phyloP scores from a whole-genome alignment of 768 basidiomycete genomes.

The Pleurotus djamor region DNA sequence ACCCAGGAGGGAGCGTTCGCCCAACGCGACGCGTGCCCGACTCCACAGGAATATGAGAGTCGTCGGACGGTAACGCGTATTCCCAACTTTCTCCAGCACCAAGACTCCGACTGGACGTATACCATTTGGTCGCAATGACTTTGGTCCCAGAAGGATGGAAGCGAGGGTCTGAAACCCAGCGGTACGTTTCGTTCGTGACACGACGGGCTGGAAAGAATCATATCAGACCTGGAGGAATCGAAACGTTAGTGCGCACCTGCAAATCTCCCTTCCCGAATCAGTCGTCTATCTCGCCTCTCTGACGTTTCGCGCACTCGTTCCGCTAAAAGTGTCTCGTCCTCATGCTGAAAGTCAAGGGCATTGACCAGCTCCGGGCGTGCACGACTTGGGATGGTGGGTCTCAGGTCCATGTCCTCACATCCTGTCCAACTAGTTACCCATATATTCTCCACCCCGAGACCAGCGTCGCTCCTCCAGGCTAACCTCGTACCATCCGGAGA shows the following conservation, averaged over 20 bases:
- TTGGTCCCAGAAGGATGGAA: slow-evolving; percentile 67
- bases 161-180: slow-evolving; percentile 67
- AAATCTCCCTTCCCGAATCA: slow-evolving; percentile 56
- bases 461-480: slow-evolving; percentile 75
- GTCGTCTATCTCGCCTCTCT: slow-evolving; percentile 42
- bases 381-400: slow-evolving; percentile 19
- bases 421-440: slow-evolving; percentile 69
- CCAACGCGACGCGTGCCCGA: slow-evolving; percentile 55
- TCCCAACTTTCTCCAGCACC: slow-evolving; percentile 78
- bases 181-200: slow-evolving; percentile 74
- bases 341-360: slow-evolving; percentile 31
- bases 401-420: slow-evolving; percentile 60
- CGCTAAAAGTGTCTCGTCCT: slow-evolving; percentile 46
- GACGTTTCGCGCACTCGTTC: slow-evolving; percentile 49
- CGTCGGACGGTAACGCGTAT: slow-evolving; percentile 47
- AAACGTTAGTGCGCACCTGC: slow-evolving; percentile 28
- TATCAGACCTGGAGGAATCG: not conserved
- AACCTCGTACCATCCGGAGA: slow-evolving; percentile 62
- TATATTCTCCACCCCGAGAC: slow-evolving; percentile 71
- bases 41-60: slow-evolving; percentile 31
- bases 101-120: slow-evolving; percentile 59
- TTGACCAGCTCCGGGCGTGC: slow-evolving; percentile 25
- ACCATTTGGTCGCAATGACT: slow-evolving; percentile 79
- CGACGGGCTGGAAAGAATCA: slow-evolving; percentile 29
- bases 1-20: slow-evolving; percentile 56